Base-by-base conservation (phyloP, 2,329 filamentous ascomycete genomes). In the Neonectria sp. region DNA sequence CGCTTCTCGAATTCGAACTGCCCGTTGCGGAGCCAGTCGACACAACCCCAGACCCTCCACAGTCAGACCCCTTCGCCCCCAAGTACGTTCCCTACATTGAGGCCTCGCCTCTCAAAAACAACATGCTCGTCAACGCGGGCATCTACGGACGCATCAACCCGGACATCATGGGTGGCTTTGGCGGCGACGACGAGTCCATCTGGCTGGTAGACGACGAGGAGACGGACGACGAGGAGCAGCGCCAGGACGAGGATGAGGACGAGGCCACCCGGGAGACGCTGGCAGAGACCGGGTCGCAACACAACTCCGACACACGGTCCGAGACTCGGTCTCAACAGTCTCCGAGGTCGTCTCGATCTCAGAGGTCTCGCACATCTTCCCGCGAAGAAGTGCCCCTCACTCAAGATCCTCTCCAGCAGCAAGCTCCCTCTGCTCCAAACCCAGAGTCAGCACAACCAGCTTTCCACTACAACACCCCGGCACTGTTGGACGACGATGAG, bases 91-190 rank as follows among this genome's bases (percentile, higher is more conserved):
- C 73, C 9, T 73, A 72, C 51, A 60, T 72, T 31, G 73, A 79
- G 27, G 67, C 69, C 3, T 65, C 73, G 7, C 71, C 74, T 17
- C 70, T 76, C 40, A 73, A 69, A 40, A 75, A 63, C 64, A 76
- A 74, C 62, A 80, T 79, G 75, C 73, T 76, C 31, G 73, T 69
- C 12, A 63, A 69, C 17, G 63, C 72, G 29, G 68, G 69, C 12
- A 60, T 77, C 25, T 81, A 82, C 53, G 75, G 77, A 9, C 69
- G 70, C 6, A 65, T 80, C 24, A 81, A 75, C 53, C 71, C 77
- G 6, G 73, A 73, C 17, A 79, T 80, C 15, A 75, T 79, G 65
- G 68, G 70, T 17, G 75, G 74, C 2, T 80, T 80, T 48, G 77
- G 73, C 17, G 72, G 71, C n/a, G 78, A 81, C 6, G 70, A 75